phyloP scores from a whole-genome alignment of 345 rosid genomes.

The Euclidium syriacum region DNA sequence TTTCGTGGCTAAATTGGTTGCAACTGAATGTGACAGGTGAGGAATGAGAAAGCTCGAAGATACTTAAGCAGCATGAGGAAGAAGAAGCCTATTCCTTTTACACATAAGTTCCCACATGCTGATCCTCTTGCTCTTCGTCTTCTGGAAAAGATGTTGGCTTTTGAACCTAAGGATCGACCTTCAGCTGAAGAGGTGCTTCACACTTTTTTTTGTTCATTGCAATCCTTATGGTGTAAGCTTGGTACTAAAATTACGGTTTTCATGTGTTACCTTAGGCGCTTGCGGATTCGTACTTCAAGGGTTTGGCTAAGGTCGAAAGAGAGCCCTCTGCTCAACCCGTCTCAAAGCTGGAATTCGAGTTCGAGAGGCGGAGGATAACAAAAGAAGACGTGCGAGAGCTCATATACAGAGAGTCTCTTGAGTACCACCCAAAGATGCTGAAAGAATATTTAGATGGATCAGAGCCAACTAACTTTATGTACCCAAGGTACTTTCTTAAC shows the following conservation, averaged over 20 bases:
- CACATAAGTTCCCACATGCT: conserved; percentile 86
- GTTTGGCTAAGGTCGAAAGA: conserved; percentile 91
- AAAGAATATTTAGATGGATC: conserved; percentile 84
- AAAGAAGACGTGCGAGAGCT: conserved; percentile 95
- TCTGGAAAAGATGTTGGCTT: conserved; percentile 85
- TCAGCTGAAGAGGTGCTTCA: conserved; percentile 78
- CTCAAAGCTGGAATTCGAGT: conserved; percentile 92
- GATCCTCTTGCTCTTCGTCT: conserved; percentile 92
- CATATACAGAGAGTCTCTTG: conserved; percentile 85
- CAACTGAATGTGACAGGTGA: conserved; percentile 50
- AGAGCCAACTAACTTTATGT: conserved; percentile 91
- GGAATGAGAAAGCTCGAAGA: conserved; percentile 95
- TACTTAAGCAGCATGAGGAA: conserved; percentile 93
- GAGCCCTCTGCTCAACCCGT: conserved; percentile 97
- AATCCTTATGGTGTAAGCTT: background rate
- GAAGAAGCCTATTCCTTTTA: conserved; percentile 74
- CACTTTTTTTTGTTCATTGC: background rate
- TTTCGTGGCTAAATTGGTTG: conserved; percentile 19
- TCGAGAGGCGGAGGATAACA: conserved; percentile 90
- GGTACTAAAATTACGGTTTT: background rate
- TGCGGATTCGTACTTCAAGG: conserved; percentile 89
- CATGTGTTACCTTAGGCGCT: conserved; percentile 61
- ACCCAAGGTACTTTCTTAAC: conserved; percentile 62
- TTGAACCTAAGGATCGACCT: conserved; percentile 92
- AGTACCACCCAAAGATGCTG: conserved; percentile 95